Percentiles rank a stretch among this genome's conserved stretches.
phyloP scores from a whole-genome alignment of 129 eudicot species.

The Calendula officinalis region DNA sequence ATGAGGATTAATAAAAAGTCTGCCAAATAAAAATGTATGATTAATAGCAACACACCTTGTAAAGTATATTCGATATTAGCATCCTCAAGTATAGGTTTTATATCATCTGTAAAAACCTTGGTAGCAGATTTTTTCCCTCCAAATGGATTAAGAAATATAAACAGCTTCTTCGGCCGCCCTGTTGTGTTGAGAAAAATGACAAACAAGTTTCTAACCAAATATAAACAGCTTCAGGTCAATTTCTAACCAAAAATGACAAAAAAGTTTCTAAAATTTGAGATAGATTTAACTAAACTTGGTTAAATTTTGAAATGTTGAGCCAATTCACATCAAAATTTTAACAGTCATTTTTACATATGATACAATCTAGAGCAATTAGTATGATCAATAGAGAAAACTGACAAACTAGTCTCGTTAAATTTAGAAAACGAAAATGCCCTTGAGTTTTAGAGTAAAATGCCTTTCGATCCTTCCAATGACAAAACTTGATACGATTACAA shows the following conservation, averaged over 20 bases:
- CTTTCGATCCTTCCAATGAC: too few relatives aligned
- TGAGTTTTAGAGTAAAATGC: too few relatives aligned
- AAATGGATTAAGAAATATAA: slow-evolving; percentile 77
- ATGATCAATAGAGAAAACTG: too few relatives aligned
- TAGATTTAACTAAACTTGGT: too few relatives aligned
- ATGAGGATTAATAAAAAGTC: slow-evolving; percentile 13
- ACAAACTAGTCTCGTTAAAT: too few relatives aligned
- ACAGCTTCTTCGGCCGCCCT: slow-evolving; percentile 85
- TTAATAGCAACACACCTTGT: slow-evolving; percentile 49
- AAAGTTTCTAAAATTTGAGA: too few relatives aligned
- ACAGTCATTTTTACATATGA: too few relatives aligned
- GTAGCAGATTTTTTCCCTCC: slow-evolving; percentile 83
- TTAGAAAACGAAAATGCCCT: too few relatives aligned
- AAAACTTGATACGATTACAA: too few relatives aligned
- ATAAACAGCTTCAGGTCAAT: background rate
- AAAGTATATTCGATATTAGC: slow-evolving; percentile 63
- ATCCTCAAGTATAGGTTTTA: slow-evolving; percentile 79
- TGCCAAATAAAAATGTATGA: slow-evolving; percentile 2
- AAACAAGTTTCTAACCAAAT: background rate
- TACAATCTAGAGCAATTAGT: too few relatives aligned
- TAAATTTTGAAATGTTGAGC: too few relatives aligned
- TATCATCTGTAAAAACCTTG: slow-evolving; percentile 53
- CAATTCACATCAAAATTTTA: too few relatives aligned
- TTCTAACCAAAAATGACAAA: background rate
- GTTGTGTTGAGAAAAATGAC: background rate